Evolutionary conservation across 176 grass and related monocot genomes (phyloP), one percentile per base, ranked within the genome.

Genomic region (Pontederia paniculata): DNA sequence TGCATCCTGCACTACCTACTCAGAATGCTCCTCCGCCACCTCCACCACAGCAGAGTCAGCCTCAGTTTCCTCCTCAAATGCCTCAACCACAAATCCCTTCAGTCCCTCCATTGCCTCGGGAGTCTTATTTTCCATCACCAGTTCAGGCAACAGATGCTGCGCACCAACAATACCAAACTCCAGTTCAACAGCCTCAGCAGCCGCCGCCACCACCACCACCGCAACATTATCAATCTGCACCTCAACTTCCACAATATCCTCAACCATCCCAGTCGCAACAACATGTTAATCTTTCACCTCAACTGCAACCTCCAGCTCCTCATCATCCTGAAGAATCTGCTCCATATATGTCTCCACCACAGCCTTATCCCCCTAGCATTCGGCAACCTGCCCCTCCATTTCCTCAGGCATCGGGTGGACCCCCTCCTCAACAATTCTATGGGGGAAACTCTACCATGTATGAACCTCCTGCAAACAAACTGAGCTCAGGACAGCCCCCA

Each of bases 121-220:
- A 72, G 8, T 13, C 45, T 9, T 53, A 87, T 56, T 79, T 88
- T 1, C 67, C 67, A 15, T 48, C 82, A 44, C 69, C 82, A 0
- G 42, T 70, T 56, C 76, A 89, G 50, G 57, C 57, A 54, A 61
- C 61, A 42, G 85, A 95, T 4, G 54, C 54, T 37, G 41, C 67
- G 53, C 76, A 83, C 48, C 86, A 89, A 70, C 78, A 74, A 31
- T 82, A 81, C 56, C 78, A 89, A 63, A 18, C 48, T 21, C 72
- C 75, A 12, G 31, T 54, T 8, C 56, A 28, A 0, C 78, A 82
- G 37, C 44, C 54, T 19, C 78, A 77, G 60, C 52, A 25, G 12
- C 22, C 21, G 48, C 17, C 47, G 12, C 47, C 70, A 12, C 65
- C 76, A 50, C 57, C 44, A 31, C 73, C 54, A 44, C 65, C 8